Evolutionary conservation across 768 basidiomycete species (phyloP).

Genomic region (Cyclocybe aegerita): DNA sequence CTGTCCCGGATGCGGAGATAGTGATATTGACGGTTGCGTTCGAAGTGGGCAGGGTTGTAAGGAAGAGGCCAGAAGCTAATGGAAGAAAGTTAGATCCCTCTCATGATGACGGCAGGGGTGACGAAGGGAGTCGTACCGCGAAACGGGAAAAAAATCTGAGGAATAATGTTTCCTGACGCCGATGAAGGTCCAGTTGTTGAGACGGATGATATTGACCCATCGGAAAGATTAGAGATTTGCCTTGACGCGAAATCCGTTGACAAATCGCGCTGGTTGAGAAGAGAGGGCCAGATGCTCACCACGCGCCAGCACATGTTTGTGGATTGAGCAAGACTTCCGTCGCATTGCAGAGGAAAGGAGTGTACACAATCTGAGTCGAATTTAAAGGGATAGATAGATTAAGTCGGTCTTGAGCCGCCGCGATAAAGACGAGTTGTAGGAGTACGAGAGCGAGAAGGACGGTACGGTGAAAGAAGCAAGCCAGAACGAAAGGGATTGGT

Average conservation of each 20-base stretch:
- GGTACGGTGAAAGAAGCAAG: conserved; percentile 1
- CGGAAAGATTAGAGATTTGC: conserved; percentile 23
- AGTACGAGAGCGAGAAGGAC: conserved; percentile 8
- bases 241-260: conserved; percentile 13
- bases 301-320: conserved; percentile 38
- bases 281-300: conserved; percentile 32
- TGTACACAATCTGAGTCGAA: conserved; percentile 42
- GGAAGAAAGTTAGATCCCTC: background rate
- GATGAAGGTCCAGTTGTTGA: conserved; percentile 45
- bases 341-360: conserved; percentile 45
- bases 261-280: background rate
- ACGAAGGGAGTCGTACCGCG: conserved; percentile 38
- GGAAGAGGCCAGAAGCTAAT: conserved; percentile 42
- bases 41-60: conserved; percentile 42
- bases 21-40: conserved; percentile 56
- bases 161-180: conserved; percentile 41
- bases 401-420: conserved; percentile 15
- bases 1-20: conserved; percentile 17
- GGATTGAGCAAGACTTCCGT: conserved; percentile 22
- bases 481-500: conserved; percentile 1
- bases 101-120: background rate
- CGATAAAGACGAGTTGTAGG: conserved; percentile 10
- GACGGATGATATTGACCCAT: conserved; percentile 21
- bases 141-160: conserved; percentile 59
- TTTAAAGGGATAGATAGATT: conserved; percentile 39